A percentile compares a stretch with the other conserved stretches of the same genome.
These are phyloP conservation scores for Diaporthe sp. DNA, from an alignment of 2,329 filamentous ascomycete genomes.

Conservation along the genomic window DNA sequence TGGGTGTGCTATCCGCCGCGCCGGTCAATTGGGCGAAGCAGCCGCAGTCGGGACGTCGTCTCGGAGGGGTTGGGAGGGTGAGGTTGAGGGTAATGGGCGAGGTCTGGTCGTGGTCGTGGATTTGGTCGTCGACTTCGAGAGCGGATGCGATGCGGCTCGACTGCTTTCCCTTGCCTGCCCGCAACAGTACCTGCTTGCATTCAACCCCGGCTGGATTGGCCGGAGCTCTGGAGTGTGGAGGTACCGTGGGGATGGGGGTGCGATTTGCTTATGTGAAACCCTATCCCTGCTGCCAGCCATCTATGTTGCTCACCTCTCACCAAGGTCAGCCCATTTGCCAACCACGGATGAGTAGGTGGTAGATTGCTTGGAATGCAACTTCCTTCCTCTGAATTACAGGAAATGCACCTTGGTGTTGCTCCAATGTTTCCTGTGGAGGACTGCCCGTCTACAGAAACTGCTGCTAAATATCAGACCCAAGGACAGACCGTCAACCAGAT, in stretches of 20 bases:
- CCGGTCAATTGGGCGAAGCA: neutral
- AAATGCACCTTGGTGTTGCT: no score
- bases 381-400: no score
- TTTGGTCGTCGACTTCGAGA: neutral
- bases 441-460: no score
- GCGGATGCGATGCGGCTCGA: constrained; percentile 21
- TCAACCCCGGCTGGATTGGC: constrained; percentile 18
- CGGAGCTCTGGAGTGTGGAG: neutral
- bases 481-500: no score
- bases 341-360: neutral
- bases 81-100: neutral
- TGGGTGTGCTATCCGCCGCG: neutral
- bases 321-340: neutral
- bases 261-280: neutral
- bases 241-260: neutral
- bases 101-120: neutral
- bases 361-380: neutral
- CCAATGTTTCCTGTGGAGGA: no score
- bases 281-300: no score
- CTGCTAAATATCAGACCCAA: no score
- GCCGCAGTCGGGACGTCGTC: neutral
- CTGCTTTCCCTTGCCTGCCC: neutral
- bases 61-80: neutral
- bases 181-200: neutral
- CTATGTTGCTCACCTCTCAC: neutral